Base-by-base conservation (phyloP, 2,329 filamentous ascomycete species). In the Escovopsis weberi region DNA sequence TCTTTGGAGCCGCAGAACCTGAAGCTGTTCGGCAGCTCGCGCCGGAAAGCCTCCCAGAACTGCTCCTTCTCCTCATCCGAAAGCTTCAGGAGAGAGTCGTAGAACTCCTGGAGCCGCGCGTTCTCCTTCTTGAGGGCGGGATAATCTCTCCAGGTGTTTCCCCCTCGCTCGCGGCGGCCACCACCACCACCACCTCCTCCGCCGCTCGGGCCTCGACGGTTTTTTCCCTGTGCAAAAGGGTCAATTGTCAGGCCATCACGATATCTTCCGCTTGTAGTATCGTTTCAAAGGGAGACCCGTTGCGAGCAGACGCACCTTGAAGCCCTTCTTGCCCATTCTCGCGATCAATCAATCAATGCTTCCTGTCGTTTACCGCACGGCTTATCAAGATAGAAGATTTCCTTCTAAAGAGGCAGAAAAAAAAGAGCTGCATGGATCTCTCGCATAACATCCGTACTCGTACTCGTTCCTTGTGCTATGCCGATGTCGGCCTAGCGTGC, bases 1-100 rank as follows among this genome's bases (percentile, higher is more conserved):
- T 85, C 85, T 71, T 89, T 93, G 38, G 87, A 95, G 33, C 91
- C 91, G 46, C 87, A 93, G 66, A 98, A 98, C 47, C 91, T 80
- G 69, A 96, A 98, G 63, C 88, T 95, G 67, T 95, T 96, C 43
- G 91, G 91, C 40, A 98, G 69, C 58, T 96, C 88, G 49, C 81
- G 77, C 55, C 79, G 77, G 59, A 96, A 68, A 1, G 83, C 77
- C 33, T 75, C 73, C 91, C 91, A 98, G 64, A 95, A 96, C 9
- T 75, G 71, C 44, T 78, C 69, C 55, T 75, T 78, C 65, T 96
- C 89, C 38, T 80, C 77, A 40, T 87, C 83, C 1, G 82, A 72
- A 7, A 96, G 67, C 45, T 87, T 75, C 6, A 84, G 72, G 28
- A 88, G 70, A 48, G 73, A 69, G 58, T 93, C 81, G 69, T 98